These are phyloP conservation scores for Phytophthora parvispora DNA, from an alignment of 352 stramenopile genomes.

Conservation along the genomic window DNA sequence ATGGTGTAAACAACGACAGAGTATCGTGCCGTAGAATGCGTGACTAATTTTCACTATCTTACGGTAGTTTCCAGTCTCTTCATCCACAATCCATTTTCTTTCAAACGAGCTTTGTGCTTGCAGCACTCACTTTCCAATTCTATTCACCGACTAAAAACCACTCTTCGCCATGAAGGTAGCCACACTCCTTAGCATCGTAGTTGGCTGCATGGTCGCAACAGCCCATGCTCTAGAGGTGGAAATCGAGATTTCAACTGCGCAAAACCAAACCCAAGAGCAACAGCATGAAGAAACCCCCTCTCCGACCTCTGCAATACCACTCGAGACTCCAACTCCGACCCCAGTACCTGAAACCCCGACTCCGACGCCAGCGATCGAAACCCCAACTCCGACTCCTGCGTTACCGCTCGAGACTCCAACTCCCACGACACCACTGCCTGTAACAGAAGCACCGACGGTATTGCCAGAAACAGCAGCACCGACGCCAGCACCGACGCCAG, in stretches of 20 bases:
- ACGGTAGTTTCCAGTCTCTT: not conserved
- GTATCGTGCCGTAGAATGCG: not conserved
- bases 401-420: not conserved
- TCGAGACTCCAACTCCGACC: not conserved
- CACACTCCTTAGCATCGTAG: not conserved
- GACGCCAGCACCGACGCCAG: not conserved
- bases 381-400: not conserved
- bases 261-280: conserved; percentile 1
- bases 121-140: not conserved
- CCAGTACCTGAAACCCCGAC: not conserved
- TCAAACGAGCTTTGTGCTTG: not conserved
- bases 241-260: not conserved
- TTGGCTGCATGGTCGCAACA: not conserved
- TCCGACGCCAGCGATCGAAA: too few species aligned
- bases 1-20: too few species aligned
- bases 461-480: not conserved
- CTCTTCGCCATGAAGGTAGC: not conserved
- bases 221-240: not conserved
- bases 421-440: not conserved
- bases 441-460: not conserved
- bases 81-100: not conserved
- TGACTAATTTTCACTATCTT: not conserved
- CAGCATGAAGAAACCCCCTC: not conserved
- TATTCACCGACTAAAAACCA: not conserved
- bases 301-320: too few species aligned